These are phyloP conservation scores for Remersonia thermophila DNA, from an alignment of 2,329 filamentous ascomycete species.

Conservation along the genomic window DNA sequence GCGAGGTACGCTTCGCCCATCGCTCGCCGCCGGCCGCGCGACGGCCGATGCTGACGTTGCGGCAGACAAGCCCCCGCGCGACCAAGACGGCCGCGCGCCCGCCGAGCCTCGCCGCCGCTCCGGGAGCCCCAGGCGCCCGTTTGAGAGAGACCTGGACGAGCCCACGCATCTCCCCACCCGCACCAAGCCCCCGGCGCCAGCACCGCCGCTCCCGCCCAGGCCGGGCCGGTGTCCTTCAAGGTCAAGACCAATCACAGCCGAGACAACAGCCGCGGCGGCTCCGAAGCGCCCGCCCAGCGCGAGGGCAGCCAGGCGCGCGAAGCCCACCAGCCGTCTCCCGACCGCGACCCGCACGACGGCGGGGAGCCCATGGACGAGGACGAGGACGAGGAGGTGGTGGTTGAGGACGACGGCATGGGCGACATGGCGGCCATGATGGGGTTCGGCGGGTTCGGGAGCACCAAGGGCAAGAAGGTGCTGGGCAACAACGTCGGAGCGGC, in stretches of 20 bases:
- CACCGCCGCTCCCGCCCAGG: not conserved
- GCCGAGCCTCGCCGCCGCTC: conserved; percentile 8
- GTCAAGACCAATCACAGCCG: conserved; percentile 14
- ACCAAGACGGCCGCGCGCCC: too few relatives aligned
- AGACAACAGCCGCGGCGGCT: conserved; percentile 6
- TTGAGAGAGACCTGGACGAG: conserved; percentile 7
- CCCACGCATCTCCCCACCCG: conserved; percentile 13
- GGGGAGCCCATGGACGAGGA: conserved; percentile 23
- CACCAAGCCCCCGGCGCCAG: conserved; percentile 10
- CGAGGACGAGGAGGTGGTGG: conserved; percentile 39
- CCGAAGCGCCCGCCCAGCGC: conserved; percentile 8
- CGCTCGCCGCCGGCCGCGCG: too few relatives aligned
- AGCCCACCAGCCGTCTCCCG: conserved; percentile 1
- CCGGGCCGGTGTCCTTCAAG: conserved; percentile 16
- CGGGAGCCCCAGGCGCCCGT: conserved; percentile 9
- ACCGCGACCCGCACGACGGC: conserved; percentile 5
- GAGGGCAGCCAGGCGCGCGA: not conserved
- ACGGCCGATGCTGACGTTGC: too few relatives aligned
- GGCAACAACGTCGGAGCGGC: conserved; percentile 79
- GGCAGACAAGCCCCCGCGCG: too few relatives aligned
- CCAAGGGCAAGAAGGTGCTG: conserved; percentile 76
- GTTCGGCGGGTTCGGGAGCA: conserved; percentile 73
- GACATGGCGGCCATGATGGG: conserved; percentile 83
- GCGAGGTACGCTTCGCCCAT: conserved; percentile 2
- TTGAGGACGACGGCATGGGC: conserved; percentile 54